Base-by-base conservation (phyloP, 441 rosid genomes). In the Populus hybrid region DNA sequence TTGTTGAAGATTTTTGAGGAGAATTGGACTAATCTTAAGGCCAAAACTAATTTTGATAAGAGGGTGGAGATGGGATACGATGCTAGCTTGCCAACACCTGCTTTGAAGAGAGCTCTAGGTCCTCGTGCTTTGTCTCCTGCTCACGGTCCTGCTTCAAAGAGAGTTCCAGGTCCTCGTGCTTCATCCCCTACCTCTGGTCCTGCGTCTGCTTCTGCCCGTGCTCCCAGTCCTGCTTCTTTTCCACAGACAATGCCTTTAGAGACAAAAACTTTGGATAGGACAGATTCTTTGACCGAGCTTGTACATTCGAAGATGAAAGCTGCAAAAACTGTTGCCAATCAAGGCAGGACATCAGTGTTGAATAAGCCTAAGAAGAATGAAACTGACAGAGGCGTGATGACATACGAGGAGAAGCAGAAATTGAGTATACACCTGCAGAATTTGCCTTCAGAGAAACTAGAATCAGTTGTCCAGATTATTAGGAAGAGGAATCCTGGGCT, bases 361-460 rank as follows among this genome's bases (percentile, higher is more conserved):
- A 91, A 90, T 84, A 93, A 94, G 80, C 93, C 93, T 10, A 89
- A 90, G 84, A 92, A 91, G 26, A 94, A 85, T 78, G 94, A 91
- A 79, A 90, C 81, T 23, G 81, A 88, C 59, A 91, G 84, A 82
- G 89, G 98, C 85, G 97, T 93, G 74, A 96, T 96, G 99, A 91
- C 98, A 12, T 94, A 85, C 76, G 96, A 96, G 67, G 98, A 96
- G 90, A 96, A 96, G 87, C 98, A 92, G 87, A 92, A 86, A 82
- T 89, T 96, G 70, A 94, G 99, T 78, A 86, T 85, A 66, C 86
- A 86, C 77, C 90, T 96, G 75, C 93, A 89, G 87, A 88, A 81
- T 85, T 84, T 96, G 84, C 97, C 99, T 46, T 82, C 94, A n/a
- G 98, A 94, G 75, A 90, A 94, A 86, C 87, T 94, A 82, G 98